Conservation (phyloP, 768 basidiomycete species). For the Tephrocybe sp. region DNA sequence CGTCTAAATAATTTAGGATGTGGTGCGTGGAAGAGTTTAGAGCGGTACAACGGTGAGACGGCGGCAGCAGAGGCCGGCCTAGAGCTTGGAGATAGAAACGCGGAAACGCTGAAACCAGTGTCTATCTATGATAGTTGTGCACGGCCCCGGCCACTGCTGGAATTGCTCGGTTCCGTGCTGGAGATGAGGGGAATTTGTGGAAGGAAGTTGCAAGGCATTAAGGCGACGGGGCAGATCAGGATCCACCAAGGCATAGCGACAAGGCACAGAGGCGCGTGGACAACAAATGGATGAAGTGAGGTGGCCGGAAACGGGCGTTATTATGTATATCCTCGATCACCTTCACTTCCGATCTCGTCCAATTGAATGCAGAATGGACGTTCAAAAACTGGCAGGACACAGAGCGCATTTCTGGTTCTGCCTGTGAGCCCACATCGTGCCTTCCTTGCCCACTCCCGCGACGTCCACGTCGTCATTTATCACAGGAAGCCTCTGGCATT, state of each 20-base stretch:
- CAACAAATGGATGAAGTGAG: conserved; percentile 1
- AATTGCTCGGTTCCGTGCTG: conserved; percentile 12
- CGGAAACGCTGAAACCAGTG: conserved; percentile 4
- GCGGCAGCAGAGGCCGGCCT: not conserved
- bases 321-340: conserved; percentile 15
- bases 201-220: not conserved
- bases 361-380: conserved; percentile 11
- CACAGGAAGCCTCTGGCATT: conserved; percentile 9
- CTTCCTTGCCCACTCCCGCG: conserved; percentile 22
- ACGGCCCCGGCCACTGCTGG: not conserved
- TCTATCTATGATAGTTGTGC: not conserved
- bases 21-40: too few species aligned
- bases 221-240: conserved; percentile 10
- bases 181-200: not conserved
- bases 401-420: not conserved
- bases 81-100: not conserved
- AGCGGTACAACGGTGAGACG: not conserved
- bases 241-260: conserved; percentile 13
- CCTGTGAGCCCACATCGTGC: not conserved
- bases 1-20: not conserved
- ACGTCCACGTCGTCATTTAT: conserved; percentile 19
- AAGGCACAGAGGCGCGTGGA: conserved; percentile 14
- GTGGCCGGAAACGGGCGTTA: not conserved
- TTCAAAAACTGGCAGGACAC: conserved; percentile 14
- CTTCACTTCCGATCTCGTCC: conserved; percentile 12